phyloP scores from a whole-genome alignment of 108 stramenopile genomes.

The Stephanodiscus triporus region DNA sequence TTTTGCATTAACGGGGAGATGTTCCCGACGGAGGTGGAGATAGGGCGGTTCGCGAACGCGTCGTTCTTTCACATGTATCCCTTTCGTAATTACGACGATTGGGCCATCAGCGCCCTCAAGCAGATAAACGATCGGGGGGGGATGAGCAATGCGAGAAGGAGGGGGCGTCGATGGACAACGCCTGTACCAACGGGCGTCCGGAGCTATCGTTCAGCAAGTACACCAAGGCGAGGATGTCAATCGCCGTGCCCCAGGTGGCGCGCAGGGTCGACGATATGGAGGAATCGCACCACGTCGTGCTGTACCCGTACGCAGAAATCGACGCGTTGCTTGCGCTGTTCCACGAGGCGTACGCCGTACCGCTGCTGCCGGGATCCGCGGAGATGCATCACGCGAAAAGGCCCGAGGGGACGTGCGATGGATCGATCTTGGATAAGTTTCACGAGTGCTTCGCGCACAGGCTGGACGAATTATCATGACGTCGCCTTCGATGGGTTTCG shows the following conservation, averaged over 20 bases:
- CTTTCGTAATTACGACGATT: neutral
- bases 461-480: neutral
- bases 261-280: neutral
- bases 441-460: neutral
- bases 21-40: neutral
- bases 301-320: conserved; percentile 3
- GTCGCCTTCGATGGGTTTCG: neutral
- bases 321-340: neutral
- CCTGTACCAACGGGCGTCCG: neutral
- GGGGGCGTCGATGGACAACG: neutral
- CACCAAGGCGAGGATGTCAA: neutral
- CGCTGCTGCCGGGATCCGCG: neutral
- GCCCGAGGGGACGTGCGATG: neutral
- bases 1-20: neutral
- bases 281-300: neutral
- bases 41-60: neutral
- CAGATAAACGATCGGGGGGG: neutral
- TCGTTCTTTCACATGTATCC: neutral
- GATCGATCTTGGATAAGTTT: conserved; percentile 7
- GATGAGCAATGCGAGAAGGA: neutral
- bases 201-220: neutral
- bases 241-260: neutral
- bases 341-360: neutral
- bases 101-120: conserved; percentile 1
- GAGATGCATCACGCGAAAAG: neutral